phyloP scores from a whole-genome alignment of 768 basidiomycete species.

The Suillus cothurnatus region DNA sequence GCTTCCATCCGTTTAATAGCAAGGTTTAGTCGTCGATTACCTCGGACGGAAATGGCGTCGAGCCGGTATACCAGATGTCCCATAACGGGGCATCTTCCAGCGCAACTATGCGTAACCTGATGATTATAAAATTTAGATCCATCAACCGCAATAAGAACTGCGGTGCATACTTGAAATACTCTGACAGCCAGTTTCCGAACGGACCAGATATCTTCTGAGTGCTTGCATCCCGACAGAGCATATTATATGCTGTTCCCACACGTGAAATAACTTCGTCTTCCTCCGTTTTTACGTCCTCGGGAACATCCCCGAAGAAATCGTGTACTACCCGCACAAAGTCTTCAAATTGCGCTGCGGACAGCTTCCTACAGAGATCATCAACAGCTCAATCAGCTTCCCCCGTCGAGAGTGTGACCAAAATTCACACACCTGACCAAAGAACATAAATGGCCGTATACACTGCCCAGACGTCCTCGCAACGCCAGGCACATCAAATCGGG shows the following conservation, averaged over 20 bases:
- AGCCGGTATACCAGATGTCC: slow-evolving; percentile 76
- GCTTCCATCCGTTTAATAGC: background rate
- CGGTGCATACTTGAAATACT: slow-evolving; percentile 49
- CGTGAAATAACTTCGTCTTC: slow-evolving; percentile 37
- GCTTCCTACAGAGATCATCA: slow-evolving; percentile 38
- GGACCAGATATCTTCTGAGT: slow-evolving; percentile 23
- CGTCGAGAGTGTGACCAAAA: slow-evolving; percentile 18
- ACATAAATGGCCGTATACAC: slow-evolving; percentile 47
- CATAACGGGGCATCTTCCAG: slow-evolving; percentile 58
- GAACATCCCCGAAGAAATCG: slow-evolving; percentile 38
- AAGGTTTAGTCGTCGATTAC: slow-evolving; percentile 36
- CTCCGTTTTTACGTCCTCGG: slow-evolving; percentile 31
- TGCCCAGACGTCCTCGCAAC: slow-evolving; percentile 45
- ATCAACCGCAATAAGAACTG: background rate
- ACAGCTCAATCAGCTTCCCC: background rate
- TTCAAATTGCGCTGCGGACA: slow-evolving; percentile 36
- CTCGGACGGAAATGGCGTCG: slow-evolving; percentile 65
- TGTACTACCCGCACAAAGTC: slow-evolving; percentile 45
- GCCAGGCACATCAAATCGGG: slow-evolving; percentile 47
- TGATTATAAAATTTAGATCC: background rate
- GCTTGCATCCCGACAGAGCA: slow-evolving; percentile 23
- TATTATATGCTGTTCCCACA: slow-evolving; percentile 19
- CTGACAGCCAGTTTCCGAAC: slow-evolving; percentile 52
- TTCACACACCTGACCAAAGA: slow-evolving; percentile 50
- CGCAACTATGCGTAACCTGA: slow-evolving; percentile 45